These are phyloP conservation scores for Didymellaceae sp. DNA, from an alignment of 2,329 filamentous ascomycete genomes.

Conservation along the genomic window DNA sequence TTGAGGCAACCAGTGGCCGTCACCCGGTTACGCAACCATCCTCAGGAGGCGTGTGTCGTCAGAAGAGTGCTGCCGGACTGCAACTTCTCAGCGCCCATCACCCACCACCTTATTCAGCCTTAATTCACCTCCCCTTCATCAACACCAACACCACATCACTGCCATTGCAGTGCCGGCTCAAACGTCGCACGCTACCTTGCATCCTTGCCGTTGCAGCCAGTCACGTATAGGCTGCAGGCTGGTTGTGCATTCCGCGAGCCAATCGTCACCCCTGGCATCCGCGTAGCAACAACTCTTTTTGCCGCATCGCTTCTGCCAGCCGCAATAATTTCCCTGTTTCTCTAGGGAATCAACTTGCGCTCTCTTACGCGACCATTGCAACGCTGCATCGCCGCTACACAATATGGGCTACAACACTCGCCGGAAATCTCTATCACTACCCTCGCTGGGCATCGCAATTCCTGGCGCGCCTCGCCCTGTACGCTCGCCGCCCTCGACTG, in stretches of 20 bases:
- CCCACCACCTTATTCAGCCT: constrained; percentile 20
- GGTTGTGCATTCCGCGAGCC: constrained; percentile 42
- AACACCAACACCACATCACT: not conserved
- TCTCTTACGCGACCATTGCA: constrained; percentile 13
- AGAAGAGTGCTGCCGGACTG: constrained; percentile 27
- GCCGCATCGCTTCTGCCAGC: constrained; percentile 33
- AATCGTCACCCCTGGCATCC: constrained; percentile 43
- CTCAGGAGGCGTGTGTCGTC: constrained; percentile 41
- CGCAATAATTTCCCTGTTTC: constrained; percentile 33
- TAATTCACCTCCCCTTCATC: constrained; percentile 21
- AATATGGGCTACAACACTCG: constrained; percentile 95
- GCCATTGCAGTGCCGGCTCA: constrained; percentile 31
- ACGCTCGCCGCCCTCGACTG: constrained; percentile 62
- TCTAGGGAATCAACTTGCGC: constrained; percentile 10
- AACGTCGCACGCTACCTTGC: constrained; percentile 42
- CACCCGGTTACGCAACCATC: constrained; percentile 37
- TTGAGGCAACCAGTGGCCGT: constrained; percentile 31
- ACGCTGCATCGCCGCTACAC: constrained; percentile 10
- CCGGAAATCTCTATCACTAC: constrained; percentile 91
- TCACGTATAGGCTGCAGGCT: constrained; percentile 39
- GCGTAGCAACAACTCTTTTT: constrained; percentile 40
- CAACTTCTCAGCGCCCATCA: constrained; percentile 10
- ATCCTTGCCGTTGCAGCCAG: constrained; percentile 30
- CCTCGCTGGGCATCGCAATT: constrained; percentile 89
- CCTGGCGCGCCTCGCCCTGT: constrained; percentile 59